A percentile compares a stretch with the other conserved stretches of the same genome.
Evolutionary conservation across 352 stramenopile genomes (phyloP).

Genomic region (Pythium chondricola): DNA sequence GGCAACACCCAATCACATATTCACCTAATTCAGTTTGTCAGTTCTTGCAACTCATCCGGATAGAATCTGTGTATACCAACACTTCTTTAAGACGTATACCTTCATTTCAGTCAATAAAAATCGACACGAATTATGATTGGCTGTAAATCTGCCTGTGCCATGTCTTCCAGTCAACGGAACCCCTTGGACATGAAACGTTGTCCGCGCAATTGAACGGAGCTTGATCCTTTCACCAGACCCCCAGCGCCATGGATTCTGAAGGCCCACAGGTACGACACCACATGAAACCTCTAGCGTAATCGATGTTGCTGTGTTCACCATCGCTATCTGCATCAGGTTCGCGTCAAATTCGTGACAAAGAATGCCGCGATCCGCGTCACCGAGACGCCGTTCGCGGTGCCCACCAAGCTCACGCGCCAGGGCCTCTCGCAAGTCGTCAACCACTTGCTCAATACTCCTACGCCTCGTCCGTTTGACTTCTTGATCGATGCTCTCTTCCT

Average conservation of each 20-base stretch:
- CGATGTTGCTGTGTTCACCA: no score
- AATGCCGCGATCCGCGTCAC: constrained; percentile 83
- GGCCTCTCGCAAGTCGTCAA: constrained; percentile 88
- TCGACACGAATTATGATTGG: no score
- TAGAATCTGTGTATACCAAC: no score
- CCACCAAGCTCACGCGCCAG: constrained; percentile 65
- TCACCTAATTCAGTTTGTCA: no score
- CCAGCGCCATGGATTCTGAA: constrained; percentile 29
- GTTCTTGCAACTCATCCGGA: no score
- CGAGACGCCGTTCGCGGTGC: constrained; percentile 86
- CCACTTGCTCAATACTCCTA: constrained; percentile 66
- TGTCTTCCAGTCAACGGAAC: constrained; percentile 32
- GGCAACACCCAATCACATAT: no score
- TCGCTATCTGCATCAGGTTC: constrained; percentile 37
- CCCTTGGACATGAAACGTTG: constrained; percentile 21
- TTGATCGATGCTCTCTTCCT: constrained; percentile 72
- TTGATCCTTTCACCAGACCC: neutral
- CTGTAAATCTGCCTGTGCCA: no score
- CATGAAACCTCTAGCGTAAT: no score
- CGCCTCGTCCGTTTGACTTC: constrained; percentile 81
- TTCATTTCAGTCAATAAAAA: no score
- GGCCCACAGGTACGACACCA: constrained; percentile 30
- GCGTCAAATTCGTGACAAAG: constrained; percentile 89
- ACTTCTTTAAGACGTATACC: no score
- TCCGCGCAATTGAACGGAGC: constrained; percentile 6